A percentile compares a stretch with the other conserved stretches of the same genome.
These are phyloP conservation scores for Pyrenochaeta sp. DNA, from an alignment of 2,329 filamentous ascomycete species.

Conservation along the genomic window DNA sequence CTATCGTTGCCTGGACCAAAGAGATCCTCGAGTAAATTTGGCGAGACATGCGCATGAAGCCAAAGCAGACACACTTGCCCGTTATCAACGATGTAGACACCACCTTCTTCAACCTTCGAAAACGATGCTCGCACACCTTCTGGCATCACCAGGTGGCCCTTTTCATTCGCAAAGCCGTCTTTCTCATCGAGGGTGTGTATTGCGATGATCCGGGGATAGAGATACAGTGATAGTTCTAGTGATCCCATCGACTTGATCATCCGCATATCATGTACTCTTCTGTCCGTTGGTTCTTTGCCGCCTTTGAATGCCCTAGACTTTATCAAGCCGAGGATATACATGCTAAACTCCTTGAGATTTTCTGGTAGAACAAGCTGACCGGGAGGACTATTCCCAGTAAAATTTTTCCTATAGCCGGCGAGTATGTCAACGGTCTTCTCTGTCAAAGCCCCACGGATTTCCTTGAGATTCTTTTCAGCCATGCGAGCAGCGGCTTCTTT, in stretches of 20 bases:
- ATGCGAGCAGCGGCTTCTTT: constrained; percentile 95
- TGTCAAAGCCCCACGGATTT: constrained; percentile 81
- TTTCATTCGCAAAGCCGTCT: constrained; percentile 93
- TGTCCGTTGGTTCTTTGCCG: constrained; percentile 88
- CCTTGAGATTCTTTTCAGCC: constrained; percentile 78
- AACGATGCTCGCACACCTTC: constrained; percentile 83
- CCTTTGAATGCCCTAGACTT: constrained; percentile 94
- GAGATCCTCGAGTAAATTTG: constrained; percentile 87
- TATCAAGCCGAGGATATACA: constrained; percentile 91
- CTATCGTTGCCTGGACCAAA: constrained; percentile 79
- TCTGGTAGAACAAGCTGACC: constrained; percentile 95
- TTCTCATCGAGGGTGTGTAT: constrained; percentile 87
- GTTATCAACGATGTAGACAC: constrained; percentile 94
- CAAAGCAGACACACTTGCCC: constrained; percentile 91
- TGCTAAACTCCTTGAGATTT: constrained; percentile 93
- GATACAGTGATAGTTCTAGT: constrained; percentile 85
- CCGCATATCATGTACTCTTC: constrained; percentile 88
- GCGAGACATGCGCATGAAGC: constrained; percentile 91
- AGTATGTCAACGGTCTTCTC: constrained; percentile 95
- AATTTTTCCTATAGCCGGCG: constrained; percentile 91
- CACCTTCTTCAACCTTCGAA: constrained; percentile 87
- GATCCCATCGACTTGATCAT: constrained; percentile 89
- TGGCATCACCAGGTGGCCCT: constrained; percentile 87
- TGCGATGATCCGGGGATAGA: constrained; percentile 93
- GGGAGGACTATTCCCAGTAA: constrained; percentile 84